phyloP scores from a whole-genome alignment of 805 yeast species.

The Wickerhamomyces subpelliculosus region DNA sequence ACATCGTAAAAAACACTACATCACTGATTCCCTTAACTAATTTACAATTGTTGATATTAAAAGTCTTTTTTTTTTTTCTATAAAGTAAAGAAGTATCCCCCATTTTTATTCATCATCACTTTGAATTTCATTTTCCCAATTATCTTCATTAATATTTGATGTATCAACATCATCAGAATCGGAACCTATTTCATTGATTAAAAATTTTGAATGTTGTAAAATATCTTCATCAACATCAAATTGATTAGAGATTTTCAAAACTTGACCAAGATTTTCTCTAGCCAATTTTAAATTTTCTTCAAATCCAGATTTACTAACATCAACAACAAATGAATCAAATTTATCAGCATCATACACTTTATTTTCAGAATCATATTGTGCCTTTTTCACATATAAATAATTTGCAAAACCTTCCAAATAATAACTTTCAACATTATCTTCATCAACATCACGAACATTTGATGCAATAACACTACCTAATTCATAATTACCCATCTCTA shows the following conservation, averaged over 20 bases:
- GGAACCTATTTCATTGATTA: conserved; percentile 50
- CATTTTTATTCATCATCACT: conserved; percentile 26
- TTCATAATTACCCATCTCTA: conserved; percentile 72
- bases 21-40: too few relatives aligned
- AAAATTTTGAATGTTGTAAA: conserved; percentile 39
- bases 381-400: conserved; percentile 39
- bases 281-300: conserved; percentile 13
- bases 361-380: conserved; percentile 10
- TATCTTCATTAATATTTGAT: conserved; percentile 27
- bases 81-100: too few relatives aligned
- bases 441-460: conserved; percentile 71
- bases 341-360: conserved; percentile 14
- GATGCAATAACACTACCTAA: conserved; percentile 58
- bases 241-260: conserved; percentile 9
- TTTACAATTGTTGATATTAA: too few relatives aligned
- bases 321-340: conserved; percentile 15
- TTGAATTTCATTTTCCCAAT: conserved; percentile 48
- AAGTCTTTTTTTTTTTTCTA: too few relatives aligned
- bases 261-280: conserved; percentile 7
- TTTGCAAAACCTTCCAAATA: conserved; percentile 80
- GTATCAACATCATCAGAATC: conserved; percentile 51
- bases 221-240: conserved; percentile 53
- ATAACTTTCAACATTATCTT: conserved; percentile 71
- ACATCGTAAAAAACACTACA: too few relatives aligned
- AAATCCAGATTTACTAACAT: conserved; percentile 3